Percentiles rank a stretch among this genome's conserved stretches.
Evolutionary conservation across 805 yeast genomes (phyloP).

Genomic region (Zygotorulaspora chibaensis): DNA sequence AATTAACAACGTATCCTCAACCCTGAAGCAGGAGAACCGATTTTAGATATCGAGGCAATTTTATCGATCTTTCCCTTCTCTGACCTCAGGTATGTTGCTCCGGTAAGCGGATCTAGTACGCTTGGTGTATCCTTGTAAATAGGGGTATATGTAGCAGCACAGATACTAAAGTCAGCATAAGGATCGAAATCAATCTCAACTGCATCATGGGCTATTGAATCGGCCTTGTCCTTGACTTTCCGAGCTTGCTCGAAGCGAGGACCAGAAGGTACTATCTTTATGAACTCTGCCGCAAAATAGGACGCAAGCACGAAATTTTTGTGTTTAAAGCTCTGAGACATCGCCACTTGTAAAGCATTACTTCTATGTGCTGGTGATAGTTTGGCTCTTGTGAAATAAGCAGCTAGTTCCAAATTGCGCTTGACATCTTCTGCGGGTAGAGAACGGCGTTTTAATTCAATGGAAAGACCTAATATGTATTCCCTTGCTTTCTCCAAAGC

Average conservation of each 20-base stretch:
- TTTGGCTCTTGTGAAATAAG: constrained; percentile 85
- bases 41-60: constrained; percentile 68
- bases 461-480: constrained; percentile 86
- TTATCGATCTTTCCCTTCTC: constrained; percentile 76
- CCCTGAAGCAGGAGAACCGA: constrained; percentile 93
- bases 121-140: constrained; percentile 70
- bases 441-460: constrained; percentile 84
- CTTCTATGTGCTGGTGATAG: constrained; percentile 79
- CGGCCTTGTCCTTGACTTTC: constrained; percentile 76
- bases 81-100: constrained; percentile 75
- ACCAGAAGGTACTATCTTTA: constrained; percentile 65
- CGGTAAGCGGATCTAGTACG: constrained; percentile 79
- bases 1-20: constrained; percentile 46
- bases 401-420: constrained; percentile 90
- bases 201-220: constrained; percentile 76
- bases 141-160: constrained; percentile 84
- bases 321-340: constrained; percentile 84
- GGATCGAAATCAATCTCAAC: constrained; percentile 90
- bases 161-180: constrained; percentile 83
- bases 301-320: constrained; percentile 88
- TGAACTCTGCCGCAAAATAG: constrained; percentile 79
- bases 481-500: constrained; percentile 74
- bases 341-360: constrained; percentile 90
- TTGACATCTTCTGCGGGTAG: constrained; percentile 66
- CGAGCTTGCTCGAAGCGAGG: constrained; percentile 85